Percentiles rank a stretch among this genome's conserved stretches.
These are phyloP conservation scores for Cytospora mali DNA, from an alignment of 2,329 filamentous ascomycete species.

Conservation along the genomic window DNA sequence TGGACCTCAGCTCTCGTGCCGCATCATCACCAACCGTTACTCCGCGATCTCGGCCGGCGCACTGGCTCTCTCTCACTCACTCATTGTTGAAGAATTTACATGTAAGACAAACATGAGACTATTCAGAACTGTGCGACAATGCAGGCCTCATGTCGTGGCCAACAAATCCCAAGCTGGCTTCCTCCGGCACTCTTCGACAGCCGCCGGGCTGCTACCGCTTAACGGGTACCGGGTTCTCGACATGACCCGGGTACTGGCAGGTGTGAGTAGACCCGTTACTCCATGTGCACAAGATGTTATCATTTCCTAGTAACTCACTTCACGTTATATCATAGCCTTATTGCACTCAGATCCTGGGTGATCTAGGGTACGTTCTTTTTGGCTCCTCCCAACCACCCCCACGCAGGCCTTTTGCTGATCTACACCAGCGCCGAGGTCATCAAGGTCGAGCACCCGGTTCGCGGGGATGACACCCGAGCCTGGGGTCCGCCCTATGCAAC, in stretches of 20 bases:
- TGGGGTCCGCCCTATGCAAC: conserved; percentile 95
- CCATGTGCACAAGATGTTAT: not conserved
- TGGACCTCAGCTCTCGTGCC: conserved; percentile 16
- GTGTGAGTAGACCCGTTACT: conserved; percentile 60
- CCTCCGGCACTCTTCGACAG: conserved; percentile 21
- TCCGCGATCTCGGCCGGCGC: conserved; percentile 2
- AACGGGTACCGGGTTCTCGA: conserved; percentile 88
- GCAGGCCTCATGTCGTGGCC: not conserved
- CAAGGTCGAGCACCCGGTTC: conserved; percentile 91
- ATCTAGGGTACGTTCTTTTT: conserved; percentile 73
- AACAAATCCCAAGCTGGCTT: not conserved
- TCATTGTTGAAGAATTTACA: not conserved
- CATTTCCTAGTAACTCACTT: not conserved
- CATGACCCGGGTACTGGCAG: conserved; percentile 94
- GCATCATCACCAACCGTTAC: conserved; percentile 4
- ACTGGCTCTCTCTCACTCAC: not conserved
- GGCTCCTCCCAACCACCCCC: conserved; percentile 28
- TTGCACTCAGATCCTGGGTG: conserved; percentile 94
- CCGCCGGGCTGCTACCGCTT: conserved; percentile 59
- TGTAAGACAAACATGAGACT: conserved; percentile 5
- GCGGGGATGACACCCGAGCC: conserved; percentile 90
- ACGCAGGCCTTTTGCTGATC: conserved; percentile 33
- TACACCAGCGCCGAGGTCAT: conserved; percentile 82
- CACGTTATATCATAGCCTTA: conserved; percentile 69
- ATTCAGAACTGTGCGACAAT: not conserved